phyloP scores from a whole-genome alignment of 2,329 filamentous ascomycete genomes.

The Pleoardoris graminearum region DNA sequence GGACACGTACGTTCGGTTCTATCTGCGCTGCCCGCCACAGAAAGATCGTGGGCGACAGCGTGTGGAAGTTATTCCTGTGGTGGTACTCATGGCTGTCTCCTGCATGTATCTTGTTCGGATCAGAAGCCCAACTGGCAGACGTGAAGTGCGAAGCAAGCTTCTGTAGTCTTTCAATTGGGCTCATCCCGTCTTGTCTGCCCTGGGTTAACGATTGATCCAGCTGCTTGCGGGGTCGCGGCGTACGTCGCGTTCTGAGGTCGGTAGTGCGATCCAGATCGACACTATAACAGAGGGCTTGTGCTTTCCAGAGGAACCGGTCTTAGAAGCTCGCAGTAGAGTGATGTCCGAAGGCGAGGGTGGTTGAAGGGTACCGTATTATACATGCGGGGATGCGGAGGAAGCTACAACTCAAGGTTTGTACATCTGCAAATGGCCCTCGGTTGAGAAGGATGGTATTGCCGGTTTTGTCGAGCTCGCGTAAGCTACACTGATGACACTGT shows the following conservation, averaged over 20 bases:
- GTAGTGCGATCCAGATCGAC: no score
- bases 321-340: neutral
- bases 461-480: neutral
- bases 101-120: conserved; percentile 42
- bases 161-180: conserved; percentile 34
- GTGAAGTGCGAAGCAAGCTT: conserved; percentile 45
- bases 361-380: neutral
- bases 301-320: no score
- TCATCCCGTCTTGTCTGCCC: conserved; percentile 1
- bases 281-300: no score
- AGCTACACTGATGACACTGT: neutral
- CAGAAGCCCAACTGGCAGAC: conserved; percentile 34
- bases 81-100: conserved; percentile 46
- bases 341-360: neutral
- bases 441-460: no score
- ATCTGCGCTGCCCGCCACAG: conserved; percentile 83
- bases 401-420: neutral
- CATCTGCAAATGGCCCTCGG: no score
- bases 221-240: neutral
- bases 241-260: no score
- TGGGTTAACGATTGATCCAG: no score
- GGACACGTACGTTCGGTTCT: conserved; percentile 69
- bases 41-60: conserved; percentile 85
- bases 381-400: conserved; percentile 6
- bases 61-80: conserved; percentile 66